Evolutionary conservation across 345 rosid species (phyloP), one percentile per base, ranked within the genome.

Genomic region (Abelmoschus esculentus): DNA sequence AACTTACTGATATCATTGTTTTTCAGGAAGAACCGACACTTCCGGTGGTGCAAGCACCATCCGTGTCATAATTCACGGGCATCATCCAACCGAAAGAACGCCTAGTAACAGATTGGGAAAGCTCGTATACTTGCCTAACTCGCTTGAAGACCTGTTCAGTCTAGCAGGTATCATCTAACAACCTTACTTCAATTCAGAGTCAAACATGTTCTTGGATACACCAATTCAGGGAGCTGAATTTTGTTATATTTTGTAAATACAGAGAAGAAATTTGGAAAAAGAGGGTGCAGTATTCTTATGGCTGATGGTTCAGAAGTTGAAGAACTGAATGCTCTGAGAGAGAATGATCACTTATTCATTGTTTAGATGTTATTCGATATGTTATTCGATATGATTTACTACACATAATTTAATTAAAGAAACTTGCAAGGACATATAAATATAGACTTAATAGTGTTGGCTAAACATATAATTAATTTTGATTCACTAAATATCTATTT

Each of bases 301-400:
- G 83, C 83, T 56, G 92, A 91, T 73, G 97, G 96, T 42, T 82
- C 90, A 46, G 69, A 79, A 76, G 90, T 95, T 68, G 97, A 91
- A 78, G 91, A 95, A 28, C 50, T 91, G 49, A 79, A 78, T 81
- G 90, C 84, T 70, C 73, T 89, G 61, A 78, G 99, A 83, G 93
- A 95, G 60, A 79, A 87, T 36, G 97, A 88, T 76, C 96, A 84
- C 75, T 78, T 95, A 78, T 88, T 75, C 73, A 87, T 89, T 66
- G 81, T 87, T 68, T 87, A 64, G 83, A 73, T 70, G n/a, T 49
- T 44, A n/a, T 31, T 70, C 14, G 11, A 6, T 22, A 31, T 36
- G 56, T 64, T 36, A 29, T 57, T 49, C 32, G 3, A 1, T 2
- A 4, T 4, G 3, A 2, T 22, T 22, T 22, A 22, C 26, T 0